Evolutionary conservation across 805 yeast species (phyloP).

Genomic region (Saccharomycopsis oosterbeekiorum): DNA sequence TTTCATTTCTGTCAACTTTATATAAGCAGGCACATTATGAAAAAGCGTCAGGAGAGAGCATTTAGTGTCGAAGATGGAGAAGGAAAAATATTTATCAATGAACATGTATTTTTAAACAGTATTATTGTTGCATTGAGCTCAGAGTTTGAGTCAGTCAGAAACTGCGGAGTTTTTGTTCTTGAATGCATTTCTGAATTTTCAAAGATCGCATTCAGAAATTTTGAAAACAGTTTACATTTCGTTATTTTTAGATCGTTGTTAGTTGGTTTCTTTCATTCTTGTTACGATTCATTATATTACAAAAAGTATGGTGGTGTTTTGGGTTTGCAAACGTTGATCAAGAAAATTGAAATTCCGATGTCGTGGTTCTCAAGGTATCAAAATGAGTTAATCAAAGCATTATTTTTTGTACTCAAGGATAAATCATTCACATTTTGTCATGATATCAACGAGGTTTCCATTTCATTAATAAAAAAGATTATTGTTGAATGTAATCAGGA

Average conservation of each 20-base stretch:
- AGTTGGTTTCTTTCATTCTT: conserved; percentile 76
- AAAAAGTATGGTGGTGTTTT: conserved; percentile 81
- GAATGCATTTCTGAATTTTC: conserved; percentile 45
- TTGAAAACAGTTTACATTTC: conserved; percentile 56
- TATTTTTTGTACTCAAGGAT: conserved; percentile 84
- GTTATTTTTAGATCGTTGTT: conserved; percentile 69
- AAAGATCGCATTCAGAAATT: conserved; percentile 53
- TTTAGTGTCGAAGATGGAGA: conserved; percentile 74
- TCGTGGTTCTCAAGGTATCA: conserved; percentile 70
- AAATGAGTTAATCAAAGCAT: conserved; percentile 73
- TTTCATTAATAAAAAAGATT: conserved; percentile 51
- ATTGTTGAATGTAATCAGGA: conserved; percentile 56
- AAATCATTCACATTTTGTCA: conserved; percentile 81
- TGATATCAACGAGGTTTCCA: conserved; percentile 63
- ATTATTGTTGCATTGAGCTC: conserved; percentile 74
- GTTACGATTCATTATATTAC: conserved; percentile 83
- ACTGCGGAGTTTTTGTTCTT: conserved; percentile 60
- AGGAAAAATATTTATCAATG: conserved; percentile 61
- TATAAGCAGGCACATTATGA: conserved; percentile 61
- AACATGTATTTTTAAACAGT: conserved; percentile 62
- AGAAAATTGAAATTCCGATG: conserved; percentile 57
- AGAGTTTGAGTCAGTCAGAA: conserved; percentile 58
- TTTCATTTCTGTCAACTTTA: conserved; percentile 74
- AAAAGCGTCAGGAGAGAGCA: conserved; percentile 55
- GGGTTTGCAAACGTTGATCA: conserved; percentile 66